Percentiles rank a stretch among this genome's conserved stretches.
Evolutionary conservation across 116 monocot genomes (phyloP).

Genomic region (Dioscorea cayenensis): DNA sequence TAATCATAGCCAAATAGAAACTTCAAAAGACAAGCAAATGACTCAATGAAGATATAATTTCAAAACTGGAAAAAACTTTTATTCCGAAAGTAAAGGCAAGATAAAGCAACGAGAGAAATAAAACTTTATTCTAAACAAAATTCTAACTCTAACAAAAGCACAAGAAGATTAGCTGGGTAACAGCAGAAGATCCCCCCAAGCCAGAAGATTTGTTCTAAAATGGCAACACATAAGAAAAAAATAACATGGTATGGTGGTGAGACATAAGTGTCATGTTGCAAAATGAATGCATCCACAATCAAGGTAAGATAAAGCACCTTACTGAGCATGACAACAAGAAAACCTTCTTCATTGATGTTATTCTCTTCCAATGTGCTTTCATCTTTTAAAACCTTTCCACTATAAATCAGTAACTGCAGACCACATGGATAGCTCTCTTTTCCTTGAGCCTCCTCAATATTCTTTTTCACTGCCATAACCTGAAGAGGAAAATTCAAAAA

Average conservation of each 20-base stretch:
- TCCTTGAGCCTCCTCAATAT: constrained; percentile 89
- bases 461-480: constrained; percentile 97
- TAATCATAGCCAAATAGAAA: too few species aligned
- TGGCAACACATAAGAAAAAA: background rate
- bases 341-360: constrained; percentile 85
- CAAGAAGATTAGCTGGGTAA: constrained; percentile 39
- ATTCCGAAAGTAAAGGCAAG: constrained; percentile 2
- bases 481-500: constrained; percentile 10
- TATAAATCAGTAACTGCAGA: constrained; percentile 86
- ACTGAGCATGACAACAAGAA: constrained; percentile 99
- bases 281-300: background rate
- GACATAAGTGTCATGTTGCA: too few species aligned
- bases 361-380: constrained; percentile 93
- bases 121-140: too few species aligned
- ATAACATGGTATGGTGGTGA: too few species aligned
- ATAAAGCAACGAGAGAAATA: background rate
- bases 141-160: too few species aligned
- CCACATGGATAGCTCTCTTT: constrained; percentile 91
- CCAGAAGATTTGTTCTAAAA: constrained; percentile 63
- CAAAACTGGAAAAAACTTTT: background rate
- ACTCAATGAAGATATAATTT: too few species aligned
- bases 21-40: too few species aligned
- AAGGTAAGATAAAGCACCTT: constrained; percentile 41
- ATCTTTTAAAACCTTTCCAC: constrained; percentile 96
- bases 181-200: constrained; percentile 50